These are phyloP conservation scores for Poterioochromonas sp. DNA, from an alignment of 352 stramenopile species.

Conservation along the genomic window DNA sequence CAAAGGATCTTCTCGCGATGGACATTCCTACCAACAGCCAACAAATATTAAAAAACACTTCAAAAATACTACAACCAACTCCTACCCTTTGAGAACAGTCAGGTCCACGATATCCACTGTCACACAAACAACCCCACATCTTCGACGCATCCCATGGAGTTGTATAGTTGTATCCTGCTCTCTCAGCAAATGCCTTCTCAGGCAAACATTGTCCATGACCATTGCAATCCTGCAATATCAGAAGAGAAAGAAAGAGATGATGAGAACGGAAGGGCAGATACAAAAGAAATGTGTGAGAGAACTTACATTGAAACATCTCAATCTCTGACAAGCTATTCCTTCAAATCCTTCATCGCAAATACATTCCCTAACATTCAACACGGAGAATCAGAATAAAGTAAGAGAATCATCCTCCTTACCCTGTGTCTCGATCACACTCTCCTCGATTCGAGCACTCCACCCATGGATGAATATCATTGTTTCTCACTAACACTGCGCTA, in stretches of 20 bases:
- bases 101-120: slow-evolving; percentile 12
- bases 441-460: slow-evolving; percentile 82
- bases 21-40: slow-evolving; percentile 26
- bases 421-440: slow-evolving; percentile 71
- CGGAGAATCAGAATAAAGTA: neutral
- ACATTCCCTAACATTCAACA: slow-evolving; percentile 2
- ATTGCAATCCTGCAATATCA: slow-evolving; percentile 34
- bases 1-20: neutral
- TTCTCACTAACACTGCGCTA: slow-evolving; percentile 41
- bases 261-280: neutral
- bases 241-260: neutral
- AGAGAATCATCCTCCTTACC: slow-evolving; percentile 33
- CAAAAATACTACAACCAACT: neutral
- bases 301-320: slow-evolving; percentile 27
- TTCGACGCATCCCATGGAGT: slow-evolving; percentile 28
- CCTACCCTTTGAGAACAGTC: slow-evolving; percentile 23
- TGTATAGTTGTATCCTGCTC: slow-evolving; percentile 11
- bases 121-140: slow-evolving; percentile 25
- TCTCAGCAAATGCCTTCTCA: neutral
- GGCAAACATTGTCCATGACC: slow-evolving; percentile 15
- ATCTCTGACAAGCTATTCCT: slow-evolving; percentile 21
- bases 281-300: neutral
- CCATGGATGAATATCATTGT: slow-evolving; percentile 57
- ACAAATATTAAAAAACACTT: no score
- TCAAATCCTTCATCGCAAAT: neutral